Conservation (phyloP, 768 basidiomycete species). For the Suillus bovinus region DNA sequence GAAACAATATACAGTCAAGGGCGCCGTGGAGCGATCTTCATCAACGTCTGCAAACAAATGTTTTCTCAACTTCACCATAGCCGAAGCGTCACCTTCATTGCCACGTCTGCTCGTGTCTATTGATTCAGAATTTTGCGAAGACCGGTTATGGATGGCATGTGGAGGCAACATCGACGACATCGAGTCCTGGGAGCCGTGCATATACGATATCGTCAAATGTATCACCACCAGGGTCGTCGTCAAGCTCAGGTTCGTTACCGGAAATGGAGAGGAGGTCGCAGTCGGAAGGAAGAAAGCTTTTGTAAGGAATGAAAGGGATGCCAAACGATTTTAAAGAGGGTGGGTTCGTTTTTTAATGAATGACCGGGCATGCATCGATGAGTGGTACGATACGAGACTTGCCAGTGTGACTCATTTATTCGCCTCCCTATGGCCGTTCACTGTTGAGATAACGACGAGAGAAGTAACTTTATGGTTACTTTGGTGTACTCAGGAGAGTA, state of each 20-base stretch:
- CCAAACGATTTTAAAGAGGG: conserved; percentile 16
- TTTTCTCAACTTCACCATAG: conserved; percentile 13
- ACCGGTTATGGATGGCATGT: conserved; percentile 7
- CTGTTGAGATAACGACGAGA: not conserved
- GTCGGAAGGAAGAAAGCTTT: conserved; percentile 11
- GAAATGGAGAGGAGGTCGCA: conserved; percentile 13
- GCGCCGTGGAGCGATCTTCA: conserved; percentile 40
- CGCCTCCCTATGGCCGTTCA: not conserved
- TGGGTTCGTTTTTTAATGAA: conserved; percentile 16
- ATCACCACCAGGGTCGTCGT: conserved; percentile 3
- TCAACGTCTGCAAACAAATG: conserved; percentile 30
- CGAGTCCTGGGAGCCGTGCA: not conserved
- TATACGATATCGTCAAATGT: conserved; percentile 2
- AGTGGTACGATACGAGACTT: conserved; percentile 1
- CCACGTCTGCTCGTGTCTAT: conserved; percentile 10
- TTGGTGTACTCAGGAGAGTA: too few species aligned
- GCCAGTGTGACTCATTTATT: too few species aligned
- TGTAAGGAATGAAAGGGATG: conserved; percentile 16
- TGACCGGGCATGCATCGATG: not conserved
- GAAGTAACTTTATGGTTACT: not conserved
- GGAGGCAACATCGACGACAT: not conserved
- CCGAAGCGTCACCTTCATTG: conserved; percentile 16
- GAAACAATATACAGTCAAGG: conserved; percentile 67
- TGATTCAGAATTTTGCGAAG: conserved; percentile 2
- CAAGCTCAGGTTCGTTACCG: conserved; percentile 9